Evolutionary conservation across 345 rosid species (phyloP).

Genomic region (Syzygium jambos): DNA sequence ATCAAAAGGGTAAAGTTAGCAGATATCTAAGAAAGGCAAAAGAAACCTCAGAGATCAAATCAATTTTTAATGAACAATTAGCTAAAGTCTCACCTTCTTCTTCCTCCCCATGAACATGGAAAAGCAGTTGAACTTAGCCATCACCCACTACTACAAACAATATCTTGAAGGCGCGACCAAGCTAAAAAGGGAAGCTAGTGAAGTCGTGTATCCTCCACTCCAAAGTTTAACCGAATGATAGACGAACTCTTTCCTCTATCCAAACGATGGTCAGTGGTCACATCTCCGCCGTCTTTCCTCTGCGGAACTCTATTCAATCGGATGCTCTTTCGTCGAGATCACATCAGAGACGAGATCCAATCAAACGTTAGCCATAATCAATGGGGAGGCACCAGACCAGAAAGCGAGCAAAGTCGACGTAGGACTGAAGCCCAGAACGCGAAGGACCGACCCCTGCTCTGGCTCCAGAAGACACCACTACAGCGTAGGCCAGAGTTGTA

Average conservation of each 20-base stretch:
- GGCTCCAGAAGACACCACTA: conserved; percentile 22
- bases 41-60: not conserved
- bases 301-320: not conserved
- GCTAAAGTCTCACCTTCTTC: conserved; percentile 25
- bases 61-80: not conserved
- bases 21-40: not conserved
- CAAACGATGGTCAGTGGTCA: conserved; percentile 6
- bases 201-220: not conserved
- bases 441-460: conserved; percentile 28
- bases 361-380: conserved; percentile 60
- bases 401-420: conserved; percentile 9
- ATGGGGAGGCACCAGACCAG: conserved; percentile 56
- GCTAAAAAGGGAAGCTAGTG: not conserved
- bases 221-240: not conserved
- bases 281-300: conserved; percentile 19
- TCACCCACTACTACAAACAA: not conserved
- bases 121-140: conserved; percentile 51
- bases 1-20: not conserved
- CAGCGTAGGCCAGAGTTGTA: conserved; percentile 73
- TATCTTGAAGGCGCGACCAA: not conserved
- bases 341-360: not conserved
- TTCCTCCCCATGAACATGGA: conserved; percentile 14
- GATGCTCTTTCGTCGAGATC: not conserved
- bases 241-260: not conserved
- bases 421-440: conserved; percentile 22